Percentiles rank a stretch among this genome's conserved stretches.
Evolutionary conservation across 441 rosid genomes (phyloP).

Genomic region (Syzygium syzygioides): DNA sequence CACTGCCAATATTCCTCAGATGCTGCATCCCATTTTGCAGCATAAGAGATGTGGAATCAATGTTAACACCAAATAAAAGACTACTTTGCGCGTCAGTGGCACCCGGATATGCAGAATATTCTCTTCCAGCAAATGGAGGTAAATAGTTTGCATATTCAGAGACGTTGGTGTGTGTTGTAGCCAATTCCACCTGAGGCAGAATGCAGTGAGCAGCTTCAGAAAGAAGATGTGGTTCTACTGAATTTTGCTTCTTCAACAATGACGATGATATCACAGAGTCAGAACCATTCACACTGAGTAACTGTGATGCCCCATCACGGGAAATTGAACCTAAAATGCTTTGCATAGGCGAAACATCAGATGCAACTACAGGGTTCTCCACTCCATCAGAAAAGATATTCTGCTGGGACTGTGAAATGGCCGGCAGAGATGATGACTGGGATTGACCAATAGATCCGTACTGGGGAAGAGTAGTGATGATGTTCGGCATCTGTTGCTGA

Average conservation of each 20-base stretch:
- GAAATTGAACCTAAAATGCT: conserved; percentile 68
- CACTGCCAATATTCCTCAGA: conserved; percentile 68
- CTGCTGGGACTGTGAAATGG: conserved; percentile 65
- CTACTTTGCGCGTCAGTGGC: conserved; percentile 77
- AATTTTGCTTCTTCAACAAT: conserved; percentile 89
- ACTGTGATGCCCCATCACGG: conserved; percentile 66
- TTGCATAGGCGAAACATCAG: conserved; percentile 73
- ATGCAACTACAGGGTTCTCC: conserved; percentile 44
- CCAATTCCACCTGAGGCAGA: conserved; percentile 57
- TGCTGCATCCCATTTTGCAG: conserved; percentile 76
- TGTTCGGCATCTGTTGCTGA: conserved; percentile 48
- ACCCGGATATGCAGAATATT: conserved; percentile 68
- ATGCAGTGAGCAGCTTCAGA: conserved; percentile 51
- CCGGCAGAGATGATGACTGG: conserved; percentile 47
- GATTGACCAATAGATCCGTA: conserved; percentile 60
- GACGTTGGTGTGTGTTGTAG: conserved; percentile 44
- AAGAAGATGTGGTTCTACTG: conserved; percentile 58
- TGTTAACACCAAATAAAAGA: conserved; percentile 93
- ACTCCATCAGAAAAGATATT: conserved; percentile 78
- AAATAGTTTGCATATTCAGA: conserved; percentile 56
- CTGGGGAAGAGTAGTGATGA: conserved; percentile 46
- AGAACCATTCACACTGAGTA: conserved; percentile 53
- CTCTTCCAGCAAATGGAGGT: conserved; percentile 98
- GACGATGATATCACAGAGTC: conserved; percentile 48
- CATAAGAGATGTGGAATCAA: conserved; percentile 81